Percentiles rank a stretch among this genome's conserved stretches.
These are phyloP conservation scores for Aureoboletus auriporus DNA, from an alignment of 768 basidiomycete genomes.

Conservation along the genomic window DNA sequence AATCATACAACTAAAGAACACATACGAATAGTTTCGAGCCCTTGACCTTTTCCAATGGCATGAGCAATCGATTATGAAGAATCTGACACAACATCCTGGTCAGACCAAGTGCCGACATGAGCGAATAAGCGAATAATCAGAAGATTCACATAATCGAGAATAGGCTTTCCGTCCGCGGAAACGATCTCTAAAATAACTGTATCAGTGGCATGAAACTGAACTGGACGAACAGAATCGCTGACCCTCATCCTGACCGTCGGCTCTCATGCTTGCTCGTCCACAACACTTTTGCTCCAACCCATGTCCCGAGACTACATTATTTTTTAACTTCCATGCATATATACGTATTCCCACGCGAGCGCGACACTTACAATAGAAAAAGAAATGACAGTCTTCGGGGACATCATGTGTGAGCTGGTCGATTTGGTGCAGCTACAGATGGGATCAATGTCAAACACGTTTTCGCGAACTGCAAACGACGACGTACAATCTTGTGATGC, in stretches of 20 bases:
- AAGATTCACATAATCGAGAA: constrained; percentile 8
- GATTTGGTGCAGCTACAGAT: constrained; percentile 34
- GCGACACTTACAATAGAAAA: constrained; percentile 54
- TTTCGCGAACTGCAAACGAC: too few species aligned
- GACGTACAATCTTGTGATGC: too few species aligned
- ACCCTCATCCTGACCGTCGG: constrained; percentile 50
- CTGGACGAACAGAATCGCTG: not conserved
- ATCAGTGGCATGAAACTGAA: not conserved
- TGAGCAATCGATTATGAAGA: constrained; percentile 5
- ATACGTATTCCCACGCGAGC: not conserved
- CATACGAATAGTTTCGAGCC: not conserved
- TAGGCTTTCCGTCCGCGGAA: not conserved
- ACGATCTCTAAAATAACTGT: constrained; percentile 1
- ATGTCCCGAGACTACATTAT: constrained; percentile 10
- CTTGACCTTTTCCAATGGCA: constrained; percentile 1
- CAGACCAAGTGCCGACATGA: not conserved
- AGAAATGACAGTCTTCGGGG: constrained; percentile 40
- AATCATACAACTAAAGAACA: not conserved
- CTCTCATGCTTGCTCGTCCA: constrained; percentile 32
- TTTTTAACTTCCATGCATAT: not conserved
- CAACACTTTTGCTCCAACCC: constrained; percentile 3
- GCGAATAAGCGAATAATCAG: too few species aligned
- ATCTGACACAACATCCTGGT: not conserved
- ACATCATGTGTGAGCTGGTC: constrained; percentile 39
- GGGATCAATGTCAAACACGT: too few species aligned